phyloP scores from a whole-genome alignment of 176 grass and related monocot genomes.

The Stipa capillata region DNA sequence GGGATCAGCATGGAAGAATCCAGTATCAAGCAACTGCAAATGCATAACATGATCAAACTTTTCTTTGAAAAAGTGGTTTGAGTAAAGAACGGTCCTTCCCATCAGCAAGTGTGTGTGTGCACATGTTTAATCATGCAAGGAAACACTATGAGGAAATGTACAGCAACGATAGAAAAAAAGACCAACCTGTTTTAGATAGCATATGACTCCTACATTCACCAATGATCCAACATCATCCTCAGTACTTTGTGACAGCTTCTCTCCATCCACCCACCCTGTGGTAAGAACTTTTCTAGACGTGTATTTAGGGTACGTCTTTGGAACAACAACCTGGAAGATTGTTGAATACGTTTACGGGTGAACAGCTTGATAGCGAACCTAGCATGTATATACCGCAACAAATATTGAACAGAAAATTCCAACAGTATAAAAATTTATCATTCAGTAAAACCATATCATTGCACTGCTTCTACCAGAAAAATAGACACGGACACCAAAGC shows the following conservation, averaged over 20 bases:
- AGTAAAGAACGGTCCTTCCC: not conserved
- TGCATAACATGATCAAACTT: not conserved
- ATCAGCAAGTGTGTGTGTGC: not conserved
- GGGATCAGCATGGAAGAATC: slow-evolving; percentile 97
- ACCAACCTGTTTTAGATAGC: slow-evolving; percentile 93
- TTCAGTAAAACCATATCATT: not conserved
- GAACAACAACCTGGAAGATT: slow-evolving; percentile 70
- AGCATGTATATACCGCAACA: not conserved
- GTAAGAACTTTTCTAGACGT: slow-evolving; percentile 97
- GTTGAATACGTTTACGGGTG: not conserved
- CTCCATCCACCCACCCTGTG: slow-evolving; percentile 82
- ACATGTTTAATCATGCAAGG: not conserved
- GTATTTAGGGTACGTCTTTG: slow-evolving; percentile 81
- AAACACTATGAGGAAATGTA: not conserved
- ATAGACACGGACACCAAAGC: not conserved
- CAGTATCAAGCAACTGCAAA: slow-evolving; percentile 92
- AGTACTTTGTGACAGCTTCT: slow-evolving; percentile 91
- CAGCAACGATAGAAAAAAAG: not conserved
- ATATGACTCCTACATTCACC: slow-evolving; percentile 97
- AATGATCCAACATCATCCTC: slow-evolving; percentile 87
- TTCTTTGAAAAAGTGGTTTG: not conserved
- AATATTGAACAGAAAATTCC: not conserved
- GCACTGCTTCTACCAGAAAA: not conserved
- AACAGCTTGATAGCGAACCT: not conserved
- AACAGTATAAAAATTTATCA: not conserved